phyloP scores from a whole-genome alignment of 257 asterid genomes.

The Nicotiana noctiflora region DNA sequence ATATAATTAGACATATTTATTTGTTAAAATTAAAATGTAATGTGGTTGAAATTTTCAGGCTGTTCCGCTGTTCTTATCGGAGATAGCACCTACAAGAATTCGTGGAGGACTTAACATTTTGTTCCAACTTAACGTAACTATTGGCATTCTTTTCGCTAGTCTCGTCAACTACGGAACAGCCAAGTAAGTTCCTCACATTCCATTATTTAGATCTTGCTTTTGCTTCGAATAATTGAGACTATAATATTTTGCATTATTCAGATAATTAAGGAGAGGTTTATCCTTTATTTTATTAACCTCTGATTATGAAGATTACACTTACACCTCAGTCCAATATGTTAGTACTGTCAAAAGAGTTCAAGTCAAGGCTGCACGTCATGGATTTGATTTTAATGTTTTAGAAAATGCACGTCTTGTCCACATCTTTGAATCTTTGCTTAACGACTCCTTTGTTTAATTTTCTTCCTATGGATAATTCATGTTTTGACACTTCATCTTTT shows the following conservation, averaged over 20 bases:
- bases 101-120: constrained; percentile 93
- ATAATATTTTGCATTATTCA: background rate
- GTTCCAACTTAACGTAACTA: constrained; percentile 76
- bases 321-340: background rate
- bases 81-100: constrained; percentile 89
- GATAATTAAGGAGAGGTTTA: background rate
- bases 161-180: constrained; percentile 78
- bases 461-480: too few species aligned
- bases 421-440: too few species aligned
- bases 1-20: background rate
- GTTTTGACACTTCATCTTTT: too few species aligned
- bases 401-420: too few species aligned
- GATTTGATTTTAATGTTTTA: too few species aligned
- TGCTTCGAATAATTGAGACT: background rate
- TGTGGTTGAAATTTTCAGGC: constrained; percentile 40
- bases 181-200: constrained; percentile 28
- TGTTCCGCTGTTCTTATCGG: constrained; percentile 77
- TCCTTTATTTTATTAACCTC: background rate
- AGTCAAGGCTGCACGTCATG: background rate
- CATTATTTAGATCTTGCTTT: background rate
- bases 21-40: background rate
- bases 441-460: too few species aligned
- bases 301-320: background rate
- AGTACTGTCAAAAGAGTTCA: background rate
- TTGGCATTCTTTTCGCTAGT: constrained; percentile 81